These are phyloP conservation scores for Narthecium ossifragum DNA, from an alignment of 106 monocot genomes.

Conservation along the genomic window DNA sequence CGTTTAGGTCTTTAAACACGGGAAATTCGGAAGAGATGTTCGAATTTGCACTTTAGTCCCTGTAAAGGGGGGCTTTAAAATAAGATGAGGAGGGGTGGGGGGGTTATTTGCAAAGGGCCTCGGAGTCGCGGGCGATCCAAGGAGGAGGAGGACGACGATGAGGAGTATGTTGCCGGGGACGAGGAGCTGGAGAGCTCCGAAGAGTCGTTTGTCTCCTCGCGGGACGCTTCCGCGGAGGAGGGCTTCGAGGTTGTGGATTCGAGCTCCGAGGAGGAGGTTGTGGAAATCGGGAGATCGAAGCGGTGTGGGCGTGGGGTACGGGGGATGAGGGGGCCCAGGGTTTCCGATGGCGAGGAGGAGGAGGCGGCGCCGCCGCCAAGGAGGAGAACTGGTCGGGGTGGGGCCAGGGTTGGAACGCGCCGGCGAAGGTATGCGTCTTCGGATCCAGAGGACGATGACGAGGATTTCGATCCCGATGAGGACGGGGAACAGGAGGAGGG, in stretches of 20 bases:
- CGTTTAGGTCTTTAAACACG: too few relatives aligned
- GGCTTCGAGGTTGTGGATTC: slow-evolving; percentile 7
- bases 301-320: neutral
- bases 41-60: neutral
- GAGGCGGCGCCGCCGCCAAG: slow-evolving; percentile 4
- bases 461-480: slow-evolving; percentile 11
- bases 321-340: neutral
- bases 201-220: slow-evolving; percentile 12
- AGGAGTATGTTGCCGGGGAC: slow-evolving; percentile 18
- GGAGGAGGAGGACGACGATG: slow-evolving; percentile 34
- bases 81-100: slow-evolving; percentile 30
- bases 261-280: slow-evolving; percentile 16
- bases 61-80: neutral
- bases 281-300: neutral
- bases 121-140: slow-evolving; percentile 16
- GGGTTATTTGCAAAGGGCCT: slow-evolving; percentile 16
- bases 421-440: neutral
- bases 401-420: neutral
- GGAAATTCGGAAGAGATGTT: too few relatives aligned
- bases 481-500: too few relatives aligned
- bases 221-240: slow-evolving; percentile 5
- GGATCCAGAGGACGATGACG: slow-evolving; percentile 5
- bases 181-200: slow-evolving; percentile 22
- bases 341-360: slow-evolving; percentile 1
- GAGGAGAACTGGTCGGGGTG: neutral